Evolutionary conservation across 352 stramenopile genomes (phyloP), one percentile per base, ranked within the genome.

Genomic region (Pythium utonaiense): DNA sequence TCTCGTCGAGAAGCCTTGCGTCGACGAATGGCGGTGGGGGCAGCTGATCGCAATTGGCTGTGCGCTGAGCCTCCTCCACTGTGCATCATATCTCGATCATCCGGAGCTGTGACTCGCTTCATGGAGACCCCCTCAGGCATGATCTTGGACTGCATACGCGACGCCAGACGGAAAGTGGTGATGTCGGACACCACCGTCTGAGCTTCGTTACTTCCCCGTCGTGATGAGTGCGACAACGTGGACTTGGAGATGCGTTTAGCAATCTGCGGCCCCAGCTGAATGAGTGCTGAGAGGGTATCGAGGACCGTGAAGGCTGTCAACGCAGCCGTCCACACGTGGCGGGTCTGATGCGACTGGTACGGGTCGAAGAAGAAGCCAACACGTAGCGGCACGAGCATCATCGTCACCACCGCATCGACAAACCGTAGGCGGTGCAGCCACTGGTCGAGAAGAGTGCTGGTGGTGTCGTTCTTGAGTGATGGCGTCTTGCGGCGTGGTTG

Each of bases 291-390:
- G 40, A 21, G 40, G 6, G 14, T 56, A 36, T 57, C 30, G n/a
- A 47, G n/a, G 36, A 42, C 7, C 27, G 56, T 59, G 19, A 75
- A 69, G 5, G 73, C 12, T 40, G 69, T 62, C n/a, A 75, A 30
- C 10, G 27, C 34, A 14, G 21, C 33, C 5, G 66, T 64, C 66
- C 69, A 72, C 17, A 21, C 56, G 28, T 21, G 51, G 12, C 52
- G 41, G 10, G 21, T 40, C 55, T 16, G 28, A 5, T 13, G 22
- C 3, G 62, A 25, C 21, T 73, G 48, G 33, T 51, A 65, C 28
- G 67, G 67, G 14, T 78, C 67, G 25, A 74, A 78, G 38, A 78
- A 62, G 51, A 75, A 77, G 8, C 70, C 70, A 4, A 77, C 16
- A 16, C 70, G 66, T 1, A 74, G 25, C 14, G 70, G 70, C 7